A percentile compares a stretch with the other conserved stretches of the same genome.
Conservation (phyloP, 2,329 filamentous ascomycete species). For the Nemania abortiva region DNA sequence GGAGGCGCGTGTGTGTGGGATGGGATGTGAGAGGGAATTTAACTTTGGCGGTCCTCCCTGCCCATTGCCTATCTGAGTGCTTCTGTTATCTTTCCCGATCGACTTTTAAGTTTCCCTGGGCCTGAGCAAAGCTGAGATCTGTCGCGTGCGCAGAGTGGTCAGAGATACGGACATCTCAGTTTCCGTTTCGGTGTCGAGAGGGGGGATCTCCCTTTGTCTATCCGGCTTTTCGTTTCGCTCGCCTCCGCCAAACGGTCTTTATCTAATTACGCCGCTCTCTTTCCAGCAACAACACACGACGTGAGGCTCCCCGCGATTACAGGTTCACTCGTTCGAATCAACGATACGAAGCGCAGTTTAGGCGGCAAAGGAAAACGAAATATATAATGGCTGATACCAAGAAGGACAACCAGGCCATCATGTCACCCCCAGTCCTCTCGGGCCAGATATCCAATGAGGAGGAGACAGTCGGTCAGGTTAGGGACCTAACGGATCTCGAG, state of each 20-base stretch:
- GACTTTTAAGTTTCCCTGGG: conserved; percentile 11
- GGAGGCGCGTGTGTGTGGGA: conserved; percentile 12
- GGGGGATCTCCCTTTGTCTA: background rate
- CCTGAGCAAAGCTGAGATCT: conserved; percentile 6
- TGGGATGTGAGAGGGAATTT: too few species aligned
- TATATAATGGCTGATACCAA: conserved; percentile 30
- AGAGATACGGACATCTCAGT: background rate
- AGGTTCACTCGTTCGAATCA: background rate
- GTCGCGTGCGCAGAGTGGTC: conserved; percentile 15
- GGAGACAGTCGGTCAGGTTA: conserved; percentile 51
- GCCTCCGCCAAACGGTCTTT: background rate
- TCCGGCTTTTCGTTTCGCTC: background rate
- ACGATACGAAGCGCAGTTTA: background rate
- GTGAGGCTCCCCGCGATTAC: too few species aligned
- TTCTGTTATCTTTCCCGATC: conserved; percentile 1
- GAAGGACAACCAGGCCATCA: conserved; percentile 41
- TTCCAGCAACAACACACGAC: background rate
- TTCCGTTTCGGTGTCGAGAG: background rate
- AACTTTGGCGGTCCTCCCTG: conserved; percentile 20
- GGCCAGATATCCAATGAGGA: conserved; percentile 42
- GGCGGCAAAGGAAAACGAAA: background rate
- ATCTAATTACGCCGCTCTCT: background rate
- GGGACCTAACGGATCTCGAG: conserved; percentile 58
- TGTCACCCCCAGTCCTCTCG: conserved; percentile 27
- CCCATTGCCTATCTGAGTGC: conserved; percentile 14